phyloP scores from a whole-genome alignment of 2,329 filamentous ascomycete genomes.

The Stemphylium lycopersici region DNA sequence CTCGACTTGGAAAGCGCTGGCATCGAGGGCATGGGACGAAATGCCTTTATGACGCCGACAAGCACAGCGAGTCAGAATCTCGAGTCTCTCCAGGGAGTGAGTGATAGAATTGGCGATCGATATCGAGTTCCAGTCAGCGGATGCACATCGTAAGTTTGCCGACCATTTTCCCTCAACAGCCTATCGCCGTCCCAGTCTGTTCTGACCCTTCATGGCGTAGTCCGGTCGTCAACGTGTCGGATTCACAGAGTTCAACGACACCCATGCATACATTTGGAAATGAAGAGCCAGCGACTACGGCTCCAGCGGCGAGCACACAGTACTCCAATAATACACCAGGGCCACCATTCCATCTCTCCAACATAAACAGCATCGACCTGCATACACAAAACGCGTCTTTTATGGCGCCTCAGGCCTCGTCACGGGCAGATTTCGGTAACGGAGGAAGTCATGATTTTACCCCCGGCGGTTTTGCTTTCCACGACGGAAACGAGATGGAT shows the following conservation, averaged over 20 bases:
- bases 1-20: slow-evolving; percentile 83
- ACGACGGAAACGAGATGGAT: slow-evolving; percentile 46
- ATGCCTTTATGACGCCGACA: slow-evolving; percentile 53
- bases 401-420: slow-evolving; percentile 11
- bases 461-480: slow-evolving; percentile 19
- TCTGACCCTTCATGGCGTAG: slow-evolving; percentile 39
- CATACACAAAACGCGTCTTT: slow-evolving; percentile 24
- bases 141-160: slow-evolving; percentile 19
- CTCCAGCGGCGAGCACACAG: slow-evolving; percentile 11
- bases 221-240: slow-evolving; percentile 44
- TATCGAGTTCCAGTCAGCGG: neutral
- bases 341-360: slow-evolving; percentile 34
- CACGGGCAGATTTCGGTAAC: slow-evolving; percentile 1
- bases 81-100: slow-evolving; percentile 7
- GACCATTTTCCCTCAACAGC: slow-evolving; percentile 17
- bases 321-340: slow-evolving; percentile 18
- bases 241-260: slow-evolving; percentile 36
- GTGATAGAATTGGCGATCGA: slow-evolving; percentile 9
- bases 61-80: slow-evolving; percentile 11
- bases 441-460: slow-evolving; percentile 8
- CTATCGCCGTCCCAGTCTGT: slow-evolving; percentile 25
- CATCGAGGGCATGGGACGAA: slow-evolving; percentile 53
- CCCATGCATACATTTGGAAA: slow-evolving; percentile 38
- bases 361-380: slow-evolving; percentile 30
- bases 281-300: slow-evolving; percentile 1